Evolutionary conservation across 2,329 filamentous ascomycete genomes (phyloP).

Genomic region (Lomentospora prolificans): DNA sequence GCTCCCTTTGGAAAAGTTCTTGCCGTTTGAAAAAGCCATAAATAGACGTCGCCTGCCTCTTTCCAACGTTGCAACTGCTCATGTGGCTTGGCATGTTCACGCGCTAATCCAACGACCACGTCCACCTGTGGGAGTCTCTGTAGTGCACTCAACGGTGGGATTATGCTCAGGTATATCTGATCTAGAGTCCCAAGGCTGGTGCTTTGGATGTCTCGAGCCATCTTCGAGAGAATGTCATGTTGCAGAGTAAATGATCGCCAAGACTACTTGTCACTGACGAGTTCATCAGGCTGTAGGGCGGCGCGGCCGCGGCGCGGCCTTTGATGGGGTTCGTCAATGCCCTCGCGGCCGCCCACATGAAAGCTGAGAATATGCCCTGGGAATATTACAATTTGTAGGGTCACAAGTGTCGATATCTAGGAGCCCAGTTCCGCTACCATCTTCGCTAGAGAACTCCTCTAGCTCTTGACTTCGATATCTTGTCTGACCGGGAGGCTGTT

Average conservation of each 20-base stretch:
- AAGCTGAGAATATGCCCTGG: constrained; percentile 19
- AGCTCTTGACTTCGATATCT: too few species aligned
- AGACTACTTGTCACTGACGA: not conserved
- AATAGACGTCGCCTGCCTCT: constrained; percentile 11
- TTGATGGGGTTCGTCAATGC: constrained; percentile 7
- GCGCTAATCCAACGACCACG: constrained; percentile 10
- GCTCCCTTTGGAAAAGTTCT: constrained; percentile 4
- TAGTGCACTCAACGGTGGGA: constrained; percentile 17
- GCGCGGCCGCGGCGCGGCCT: not conserved
- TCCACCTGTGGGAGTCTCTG: constrained; percentile 11
- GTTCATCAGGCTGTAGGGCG: not conserved
- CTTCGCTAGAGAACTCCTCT: too few species aligned
- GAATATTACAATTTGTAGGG: constrained; percentile 14
- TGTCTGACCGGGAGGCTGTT: too few species aligned
- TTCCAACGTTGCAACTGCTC: constrained; percentile 12
- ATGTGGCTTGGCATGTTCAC: constrained; percentile 10
- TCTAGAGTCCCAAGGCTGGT: constrained; percentile 12
- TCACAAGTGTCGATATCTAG: too few species aligned
- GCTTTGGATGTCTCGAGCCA: constrained; percentile 16
- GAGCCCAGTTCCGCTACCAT: too few species aligned
- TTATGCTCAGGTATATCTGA: constrained; percentile 18
- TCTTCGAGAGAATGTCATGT: constrained; percentile 12
- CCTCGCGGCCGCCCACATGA: constrained; percentile 19
- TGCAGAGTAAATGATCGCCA: constrained; percentile 15
- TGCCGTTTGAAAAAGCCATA: constrained; percentile 12